Evolutionary conservation across 495 filamentous ascomycete genomes (phyloP).

Genomic region (Penicillium canariense): DNA sequence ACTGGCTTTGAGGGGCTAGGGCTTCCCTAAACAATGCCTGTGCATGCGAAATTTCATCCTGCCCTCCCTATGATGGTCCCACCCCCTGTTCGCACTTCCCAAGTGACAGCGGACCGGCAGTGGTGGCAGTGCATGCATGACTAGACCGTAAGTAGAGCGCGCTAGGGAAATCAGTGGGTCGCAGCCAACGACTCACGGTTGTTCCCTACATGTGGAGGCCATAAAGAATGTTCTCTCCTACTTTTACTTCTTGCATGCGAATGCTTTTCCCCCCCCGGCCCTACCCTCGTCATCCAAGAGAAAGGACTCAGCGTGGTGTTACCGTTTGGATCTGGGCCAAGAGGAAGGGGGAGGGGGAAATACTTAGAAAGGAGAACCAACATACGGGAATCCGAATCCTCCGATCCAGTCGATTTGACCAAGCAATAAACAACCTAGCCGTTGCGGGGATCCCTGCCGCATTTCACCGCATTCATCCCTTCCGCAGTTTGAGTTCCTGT

Average conservation of each 20-base stretch:
- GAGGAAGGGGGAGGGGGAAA: neutral
- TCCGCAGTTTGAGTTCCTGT: neutral
- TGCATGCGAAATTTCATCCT: neutral
- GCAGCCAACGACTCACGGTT: slow-evolving; percentile 25
- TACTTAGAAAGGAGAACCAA: neutral
- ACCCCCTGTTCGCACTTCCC: slow-evolving; percentile 17
- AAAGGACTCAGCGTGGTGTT: neutral
- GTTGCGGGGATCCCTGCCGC: neutral
- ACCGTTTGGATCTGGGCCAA: neutral
- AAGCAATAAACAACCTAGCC: neutral
- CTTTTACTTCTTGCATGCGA: slow-evolving; percentile 12
- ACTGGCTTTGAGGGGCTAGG: slow-evolving; percentile 3
- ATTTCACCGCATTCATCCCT: neutral
- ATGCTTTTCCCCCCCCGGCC: neutral
- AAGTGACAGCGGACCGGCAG: slow-evolving; percentile 39
- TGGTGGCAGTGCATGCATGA: slow-evolving; percentile 50
- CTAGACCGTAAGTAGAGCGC: slow-evolving; percentile 28
- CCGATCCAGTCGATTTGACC: slow-evolving; percentile 9
- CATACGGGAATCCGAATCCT: slow-evolving; percentile 10
- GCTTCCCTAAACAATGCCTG: neutral
- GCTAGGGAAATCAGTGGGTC: slow-evolving; percentile 31
- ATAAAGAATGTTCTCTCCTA: slow-evolving; percentile 32
- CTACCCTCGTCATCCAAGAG: neutral
- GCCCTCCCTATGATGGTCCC: neutral
- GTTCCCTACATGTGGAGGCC: slow-evolving; percentile 24